Evolutionary conservation across 2,329 filamentous ascomycete genomes (phyloP).

Genomic region (Thyridium curvatum): DNA sequence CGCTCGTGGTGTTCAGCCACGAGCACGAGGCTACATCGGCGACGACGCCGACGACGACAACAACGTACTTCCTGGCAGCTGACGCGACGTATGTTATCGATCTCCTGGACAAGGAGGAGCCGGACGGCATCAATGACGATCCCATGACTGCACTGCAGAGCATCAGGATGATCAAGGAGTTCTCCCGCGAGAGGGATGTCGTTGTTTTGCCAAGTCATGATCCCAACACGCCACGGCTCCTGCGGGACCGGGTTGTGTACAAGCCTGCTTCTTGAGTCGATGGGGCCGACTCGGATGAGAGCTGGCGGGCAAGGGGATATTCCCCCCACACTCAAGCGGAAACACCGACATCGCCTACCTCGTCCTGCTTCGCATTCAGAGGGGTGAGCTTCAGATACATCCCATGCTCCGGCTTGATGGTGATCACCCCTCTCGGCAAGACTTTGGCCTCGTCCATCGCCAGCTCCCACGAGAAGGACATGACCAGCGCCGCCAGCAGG

Average conservation of each 20-base stretch:
- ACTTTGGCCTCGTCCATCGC: conserved; percentile 55
- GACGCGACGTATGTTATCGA: conserved; percentile 23
- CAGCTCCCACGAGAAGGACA: conserved; percentile 51
- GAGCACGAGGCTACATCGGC: conserved; percentile 1
- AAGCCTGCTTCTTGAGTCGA: neutral
- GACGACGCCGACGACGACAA: conserved; percentile 14
- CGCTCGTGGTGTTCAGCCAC: conserved; percentile 9
- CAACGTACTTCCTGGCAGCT: conserved; percentile 19
- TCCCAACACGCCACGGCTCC: neutral
- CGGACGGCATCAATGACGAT: conserved; percentile 22
- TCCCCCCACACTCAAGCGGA: too few species aligned
- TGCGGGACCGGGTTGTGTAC: neutral
- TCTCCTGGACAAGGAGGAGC: conserved; percentile 20
- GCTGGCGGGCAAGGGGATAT: too few species aligned
- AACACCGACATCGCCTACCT: too few species aligned
- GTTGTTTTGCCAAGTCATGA: conserved; percentile 20
- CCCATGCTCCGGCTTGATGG: conserved; percentile 60
- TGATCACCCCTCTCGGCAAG: conserved; percentile 57
- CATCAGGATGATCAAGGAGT: conserved; percentile 22
- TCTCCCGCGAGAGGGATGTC: conserved; percentile 14
- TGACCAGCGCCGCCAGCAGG: conserved; percentile 61
- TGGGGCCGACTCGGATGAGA: too few species aligned
- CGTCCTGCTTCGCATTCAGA: too few species aligned
- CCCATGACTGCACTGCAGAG: conserved; percentile 20
- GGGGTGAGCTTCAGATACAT: conserved; percentile 46